Percentiles rank a stretch among this genome's conserved stretches.
Conservation (phyloP, 2,329 filamentous ascomycete genomes). For the Venturia nashicola region DNA sequence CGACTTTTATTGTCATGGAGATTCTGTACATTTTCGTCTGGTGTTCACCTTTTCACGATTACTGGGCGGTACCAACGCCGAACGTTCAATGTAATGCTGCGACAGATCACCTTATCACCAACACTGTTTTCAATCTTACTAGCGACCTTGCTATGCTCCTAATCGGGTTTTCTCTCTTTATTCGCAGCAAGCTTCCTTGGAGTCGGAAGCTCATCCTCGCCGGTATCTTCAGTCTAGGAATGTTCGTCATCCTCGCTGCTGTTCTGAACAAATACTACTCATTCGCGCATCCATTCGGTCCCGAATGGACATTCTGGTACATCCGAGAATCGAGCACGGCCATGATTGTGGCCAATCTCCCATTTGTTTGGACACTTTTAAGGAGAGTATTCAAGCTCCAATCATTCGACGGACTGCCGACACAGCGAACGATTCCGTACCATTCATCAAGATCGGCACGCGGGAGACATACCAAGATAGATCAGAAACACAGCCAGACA, state of each 20-base stretch:
- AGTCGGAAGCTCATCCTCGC: conserved; percentile 42
- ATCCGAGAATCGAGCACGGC: conserved; percentile 43
- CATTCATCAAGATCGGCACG: conserved; percentile 11
- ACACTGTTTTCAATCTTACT: conserved; percentile 31
- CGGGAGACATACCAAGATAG: conserved; percentile 1
- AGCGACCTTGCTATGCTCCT: conserved; percentile 33
- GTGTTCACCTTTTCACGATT: conserved; percentile 41
- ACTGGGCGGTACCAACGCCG: conserved; percentile 37
- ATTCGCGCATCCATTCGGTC: conserved; percentile 43
- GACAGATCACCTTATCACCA: conserved; percentile 28
- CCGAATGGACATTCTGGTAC: conserved; percentile 48
- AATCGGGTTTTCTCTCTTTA: conserved; percentile 33
- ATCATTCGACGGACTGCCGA: conserved; percentile 15
- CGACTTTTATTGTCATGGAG: conserved; percentile 37
- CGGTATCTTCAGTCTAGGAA: conserved; percentile 43
- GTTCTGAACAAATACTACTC: conserved; percentile 51
- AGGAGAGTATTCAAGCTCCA: conserved; percentile 31
- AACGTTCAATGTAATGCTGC: conserved; percentile 30
- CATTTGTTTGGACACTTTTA: conserved; percentile 46
- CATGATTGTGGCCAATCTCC: conserved; percentile 48
- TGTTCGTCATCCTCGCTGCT: conserved; percentile 39
- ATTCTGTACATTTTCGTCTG: conserved; percentile 40
- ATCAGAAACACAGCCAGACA: neutral
- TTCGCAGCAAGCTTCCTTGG: conserved; percentile 29
- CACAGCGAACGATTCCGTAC: neutral